Base-by-base conservation (phyloP, 306 rosid species). In the Quercus bicolor region DNA sequence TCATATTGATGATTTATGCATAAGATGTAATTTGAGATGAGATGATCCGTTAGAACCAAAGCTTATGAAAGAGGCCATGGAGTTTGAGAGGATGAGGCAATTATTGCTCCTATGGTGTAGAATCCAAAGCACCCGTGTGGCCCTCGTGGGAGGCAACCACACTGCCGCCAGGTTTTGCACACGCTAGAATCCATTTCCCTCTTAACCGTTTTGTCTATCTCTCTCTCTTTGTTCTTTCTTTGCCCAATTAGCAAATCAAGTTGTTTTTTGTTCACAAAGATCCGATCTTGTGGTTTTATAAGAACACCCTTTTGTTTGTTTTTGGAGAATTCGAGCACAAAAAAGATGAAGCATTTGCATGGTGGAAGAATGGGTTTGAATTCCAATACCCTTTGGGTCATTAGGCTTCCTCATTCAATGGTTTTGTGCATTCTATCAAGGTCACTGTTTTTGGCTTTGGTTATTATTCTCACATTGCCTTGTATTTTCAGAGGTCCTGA, bases 111-210 rank as follows among this genome's bases (percentile, higher is more conserved):
- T 87, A 0, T 90, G 90, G 82, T 81, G 85, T 65, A 83, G 82
- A 86, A 83, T 69, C 52, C 87, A 57, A 75, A 84, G 77, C 84
- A 81, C 75, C 51, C 86, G 93, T 77, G 81, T 85, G 0, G 84
- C 93, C 70, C 92, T 92, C n/a, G 84, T 85, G 90, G 97, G 95
- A 84, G 97, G 89, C 45, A 92, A 92, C 77, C 97, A 92, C 87
- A 88, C 95, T 40, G 84, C 95, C 29, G 77, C 95, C 75, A 86
- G 95, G 71, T 92, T 90, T 70, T 90, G 92, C 87, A 75, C 85
- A 53, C 93, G 95, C 89, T 92, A 90, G 83, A 14, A 8, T 31
- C 56, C 70, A 13, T 6, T 31, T 74, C 82, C 75, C 21, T 33
- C 19, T 13, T n/a, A 21, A 1, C 65, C 37, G 23, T n/a, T 40